These are phyloP conservation scores for Craterostigma plantagineum DNA, from an alignment of 257 asterid species.

Conservation along the genomic window DNA sequence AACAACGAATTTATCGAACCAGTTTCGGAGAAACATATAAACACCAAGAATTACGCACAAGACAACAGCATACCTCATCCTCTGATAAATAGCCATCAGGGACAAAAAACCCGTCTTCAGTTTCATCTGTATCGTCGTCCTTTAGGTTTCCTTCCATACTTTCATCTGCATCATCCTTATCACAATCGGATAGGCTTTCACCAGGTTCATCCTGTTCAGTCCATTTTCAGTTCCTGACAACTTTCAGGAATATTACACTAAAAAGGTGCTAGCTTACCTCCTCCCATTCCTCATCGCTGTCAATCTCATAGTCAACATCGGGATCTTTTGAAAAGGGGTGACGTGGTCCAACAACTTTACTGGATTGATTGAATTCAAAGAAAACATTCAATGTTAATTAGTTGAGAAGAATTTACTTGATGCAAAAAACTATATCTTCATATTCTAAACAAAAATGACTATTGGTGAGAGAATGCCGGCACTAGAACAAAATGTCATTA, in stretches of 20 bases:
- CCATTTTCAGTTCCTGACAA: slow-evolving; percentile 7
- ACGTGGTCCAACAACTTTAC: slow-evolving; percentile 49
- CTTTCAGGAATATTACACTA: slow-evolving; percentile 8
- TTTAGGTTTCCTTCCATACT: slow-evolving; percentile 26
- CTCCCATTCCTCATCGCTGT: slow-evolving; percentile 98
- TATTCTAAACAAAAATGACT: too few species aligned
- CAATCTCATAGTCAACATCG: slow-evolving; percentile 70
- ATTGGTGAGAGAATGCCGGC: too few species aligned
- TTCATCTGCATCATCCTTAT: slow-evolving; percentile 66
- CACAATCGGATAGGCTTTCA: slow-evolving; percentile 89
- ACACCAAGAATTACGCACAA: neutral
- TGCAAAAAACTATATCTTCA: too few species aligned
- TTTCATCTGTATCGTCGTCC: slow-evolving; percentile 49
- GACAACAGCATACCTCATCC: slow-evolving; percentile 42
- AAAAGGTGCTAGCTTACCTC: slow-evolving; percentile 46
- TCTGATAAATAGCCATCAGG: slow-evolving; percentile 98
- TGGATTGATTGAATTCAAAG: slow-evolving; percentile 14
- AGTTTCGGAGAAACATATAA: neutral
- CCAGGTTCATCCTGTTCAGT: slow-evolving; percentile 84
- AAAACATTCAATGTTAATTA: too few species aligned
- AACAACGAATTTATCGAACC: neutral
- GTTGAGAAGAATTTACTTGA: too few species aligned
- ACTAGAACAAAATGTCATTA: too few species aligned
- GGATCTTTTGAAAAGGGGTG: slow-evolving; percentile 63
- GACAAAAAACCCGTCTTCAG: slow-evolving; percentile 87